These are phyloP conservation scores for Prototheca stagnorum DNA, from an alignment of 163 green algal genomes.

Conservation along the genomic window DNA sequence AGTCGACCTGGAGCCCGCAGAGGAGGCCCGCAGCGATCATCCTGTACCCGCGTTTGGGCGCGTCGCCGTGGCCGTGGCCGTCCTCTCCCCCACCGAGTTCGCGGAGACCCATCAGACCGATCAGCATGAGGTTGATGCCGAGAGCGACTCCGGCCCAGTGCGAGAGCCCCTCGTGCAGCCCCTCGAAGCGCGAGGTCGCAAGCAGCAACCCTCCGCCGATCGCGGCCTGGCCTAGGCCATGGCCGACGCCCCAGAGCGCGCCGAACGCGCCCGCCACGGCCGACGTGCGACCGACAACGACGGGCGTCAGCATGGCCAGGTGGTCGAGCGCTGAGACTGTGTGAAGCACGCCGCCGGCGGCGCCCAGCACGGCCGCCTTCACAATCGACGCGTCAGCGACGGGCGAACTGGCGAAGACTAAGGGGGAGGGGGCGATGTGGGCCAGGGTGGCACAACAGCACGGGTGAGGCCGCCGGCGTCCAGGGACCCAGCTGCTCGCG, in stretches of 20 bases:
- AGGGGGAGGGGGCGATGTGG: background rate
- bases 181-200: conserved; percentile 48
- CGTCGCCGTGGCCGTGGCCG: conserved; percentile 17
- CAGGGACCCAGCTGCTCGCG: background rate
- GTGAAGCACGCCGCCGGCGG: conserved; percentile 85
- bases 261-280: conserved; percentile 61
- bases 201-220: conserved; percentile 82
- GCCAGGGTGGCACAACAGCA: background rate
- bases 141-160: conserved; percentile 61
- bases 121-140: conserved; percentile 75
- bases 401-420: background rate
- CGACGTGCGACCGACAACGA: conserved; percentile 73
- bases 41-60: too few relatives aligned
- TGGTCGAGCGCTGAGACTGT: conserved; percentile 92
- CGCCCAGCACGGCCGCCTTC: conserved; percentile 36
- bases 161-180: conserved; percentile 51
- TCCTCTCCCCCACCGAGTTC: conserved; percentile 48
- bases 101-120: conserved; percentile 72
- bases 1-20: too few relatives aligned
- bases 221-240: conserved; percentile 89
- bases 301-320: conserved; percentile 78
- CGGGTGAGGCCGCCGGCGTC: too few relatives aligned
- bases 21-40: too few relatives aligned
- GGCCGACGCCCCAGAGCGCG: conserved; percentile 89
- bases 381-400: background rate